These are phyloP conservation scores for Suillus weaverae DNA, from an alignment of 768 basidiomycete genomes.

Conservation along the genomic window DNA sequence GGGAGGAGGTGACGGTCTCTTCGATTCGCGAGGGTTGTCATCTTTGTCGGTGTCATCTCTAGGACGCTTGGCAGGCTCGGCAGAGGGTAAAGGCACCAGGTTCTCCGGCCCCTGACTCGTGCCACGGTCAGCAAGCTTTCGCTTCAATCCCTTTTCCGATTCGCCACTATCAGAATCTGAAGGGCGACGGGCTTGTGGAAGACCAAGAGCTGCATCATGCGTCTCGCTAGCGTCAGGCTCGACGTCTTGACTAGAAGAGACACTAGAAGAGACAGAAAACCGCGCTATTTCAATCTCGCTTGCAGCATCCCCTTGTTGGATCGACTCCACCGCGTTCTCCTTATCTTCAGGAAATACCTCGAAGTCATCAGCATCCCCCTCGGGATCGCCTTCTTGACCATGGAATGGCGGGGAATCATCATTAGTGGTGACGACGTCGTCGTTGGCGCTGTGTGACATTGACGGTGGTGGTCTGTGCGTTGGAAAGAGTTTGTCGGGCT, in stretches of 20 bases:
- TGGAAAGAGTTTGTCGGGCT: slow-evolving; percentile 21
- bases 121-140: slow-evolving; percentile 68
- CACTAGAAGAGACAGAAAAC: slow-evolving; percentile 18
- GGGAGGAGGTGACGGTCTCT: slow-evolving; percentile 69
- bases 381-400: slow-evolving; percentile 59
- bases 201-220: slow-evolving; percentile 24
- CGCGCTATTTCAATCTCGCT: slow-evolving; percentile 14
- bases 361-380: slow-evolving; percentile 51
- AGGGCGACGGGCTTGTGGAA: slow-evolving; percentile 27
- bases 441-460: slow-evolving; percentile 29
- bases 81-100: slow-evolving; percentile 22
- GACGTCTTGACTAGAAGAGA: slow-evolving; percentile 22
- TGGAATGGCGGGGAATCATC: slow-evolving; percentile 32
- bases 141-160: slow-evolving; percentile 64
- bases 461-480: slow-evolving; percentile 33
- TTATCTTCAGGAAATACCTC: slow-evolving; percentile 13
- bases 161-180: slow-evolving; percentile 48
- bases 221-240: slow-evolving; percentile 33
- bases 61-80: slow-evolving; percentile 53
- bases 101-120: slow-evolving; percentile 57
- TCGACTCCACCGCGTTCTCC: slow-evolving; percentile 12
- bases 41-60: slow-evolving; percentile 64
- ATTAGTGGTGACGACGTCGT: slow-evolving; percentile 11
- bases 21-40: slow-evolving; percentile 59
- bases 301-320: slow-evolving; percentile 16